phyloP scores from a whole-genome alignment of 192 early-diverging fungal species.

The Dissophora ornata region DNA sequence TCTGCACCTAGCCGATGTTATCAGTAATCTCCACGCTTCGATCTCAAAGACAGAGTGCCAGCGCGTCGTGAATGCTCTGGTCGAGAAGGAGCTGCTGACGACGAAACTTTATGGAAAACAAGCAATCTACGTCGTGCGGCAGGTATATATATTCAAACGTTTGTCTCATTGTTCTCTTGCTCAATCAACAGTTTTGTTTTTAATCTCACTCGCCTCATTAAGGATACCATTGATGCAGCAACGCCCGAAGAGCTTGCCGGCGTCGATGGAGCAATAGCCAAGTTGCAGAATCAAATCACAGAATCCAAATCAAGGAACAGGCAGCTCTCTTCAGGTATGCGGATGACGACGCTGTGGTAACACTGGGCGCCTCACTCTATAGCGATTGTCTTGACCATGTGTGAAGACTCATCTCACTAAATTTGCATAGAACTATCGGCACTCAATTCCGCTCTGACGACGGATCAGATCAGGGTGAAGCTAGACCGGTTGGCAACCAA shows the following conservation, averaged over 20 bases:
- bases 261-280: slow-evolving; percentile 64
- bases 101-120: slow-evolving; percentile 60
- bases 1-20: slow-evolving; percentile 60
- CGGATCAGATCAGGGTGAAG: slow-evolving; percentile 41
- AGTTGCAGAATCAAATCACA: slow-evolving; percentile 62
- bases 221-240: slow-evolving; percentile 57
- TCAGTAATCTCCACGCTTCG: slow-evolving; percentile 55
- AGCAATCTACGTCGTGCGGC: slow-evolving; percentile 57
- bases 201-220: no score
- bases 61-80: slow-evolving; percentile 47
- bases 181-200: no score
- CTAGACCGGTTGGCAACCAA: slow-evolving; percentile 20
- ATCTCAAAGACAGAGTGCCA: slow-evolving; percentile 56
- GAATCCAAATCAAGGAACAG: slow-evolving; percentile 67
- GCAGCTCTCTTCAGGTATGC: slow-evolving; percentile 54
- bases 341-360: background rate
- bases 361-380: no score
- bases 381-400: no score
- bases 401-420: slow-evolving; percentile 6
- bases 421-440: slow-evolving; percentile 55
- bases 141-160: slow-evolving; percentile 28
- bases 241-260: slow-evolving; percentile 58
- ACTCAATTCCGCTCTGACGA: slow-evolving; percentile 55
- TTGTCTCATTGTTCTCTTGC: background rate
- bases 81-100: slow-evolving; percentile 44